phyloP scores from a whole-genome alignment of 139 green algal genomes.

The Cymbomonas tetramitiformis region DNA sequence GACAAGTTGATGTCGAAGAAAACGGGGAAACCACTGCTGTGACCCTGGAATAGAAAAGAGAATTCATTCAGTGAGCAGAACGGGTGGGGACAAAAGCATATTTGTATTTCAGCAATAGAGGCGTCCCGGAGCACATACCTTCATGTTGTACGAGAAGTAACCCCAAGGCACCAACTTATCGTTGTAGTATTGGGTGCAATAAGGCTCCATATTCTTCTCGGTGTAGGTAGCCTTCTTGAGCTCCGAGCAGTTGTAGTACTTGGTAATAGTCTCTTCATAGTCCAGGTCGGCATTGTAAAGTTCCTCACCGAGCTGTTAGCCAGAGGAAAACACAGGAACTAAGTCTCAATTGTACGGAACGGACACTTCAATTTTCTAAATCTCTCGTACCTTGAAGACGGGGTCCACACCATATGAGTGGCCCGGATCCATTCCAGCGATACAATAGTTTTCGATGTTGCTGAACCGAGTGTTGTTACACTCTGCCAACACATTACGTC shows the following conservation, averaged over 20 bases:
- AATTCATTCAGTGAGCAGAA: no score
- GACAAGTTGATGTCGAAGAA: slow-evolving; percentile 66
- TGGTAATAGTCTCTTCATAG: slow-evolving; percentile 27
- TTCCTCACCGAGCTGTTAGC: slow-evolving; percentile 30
- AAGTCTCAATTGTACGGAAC: no score
- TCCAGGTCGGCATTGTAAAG: slow-evolving; percentile 54
- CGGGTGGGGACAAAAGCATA: no score
- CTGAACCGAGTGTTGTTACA: slow-evolving; percentile 50
- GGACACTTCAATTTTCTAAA: no score
- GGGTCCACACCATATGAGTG: slow-evolving; percentile 52
- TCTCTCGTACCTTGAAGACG: no score
- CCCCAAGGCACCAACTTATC: slow-evolving; percentile 43
- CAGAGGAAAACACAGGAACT: no score
- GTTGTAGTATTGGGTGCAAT: slow-evolving; percentile 64
- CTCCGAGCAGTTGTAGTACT: slow-evolving; percentile 56
- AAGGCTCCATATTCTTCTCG: slow-evolving; percentile 29
- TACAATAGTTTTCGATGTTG: slow-evolving; percentile 48
- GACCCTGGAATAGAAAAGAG: no score
- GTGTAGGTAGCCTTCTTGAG: slow-evolving; percentile 11
- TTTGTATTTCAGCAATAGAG: no score
- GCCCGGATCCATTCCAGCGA: slow-evolving; percentile 14
- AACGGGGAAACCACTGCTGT: slow-evolving; percentile 44
- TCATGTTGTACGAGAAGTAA: slow-evolving; percentile 41
- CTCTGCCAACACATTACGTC: slow-evolving; percentile 34
- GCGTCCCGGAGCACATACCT: no score